phyloP scores from a whole-genome alignment of 139 green algal species.

The Chlamydomonas sphaeroides region DNA sequence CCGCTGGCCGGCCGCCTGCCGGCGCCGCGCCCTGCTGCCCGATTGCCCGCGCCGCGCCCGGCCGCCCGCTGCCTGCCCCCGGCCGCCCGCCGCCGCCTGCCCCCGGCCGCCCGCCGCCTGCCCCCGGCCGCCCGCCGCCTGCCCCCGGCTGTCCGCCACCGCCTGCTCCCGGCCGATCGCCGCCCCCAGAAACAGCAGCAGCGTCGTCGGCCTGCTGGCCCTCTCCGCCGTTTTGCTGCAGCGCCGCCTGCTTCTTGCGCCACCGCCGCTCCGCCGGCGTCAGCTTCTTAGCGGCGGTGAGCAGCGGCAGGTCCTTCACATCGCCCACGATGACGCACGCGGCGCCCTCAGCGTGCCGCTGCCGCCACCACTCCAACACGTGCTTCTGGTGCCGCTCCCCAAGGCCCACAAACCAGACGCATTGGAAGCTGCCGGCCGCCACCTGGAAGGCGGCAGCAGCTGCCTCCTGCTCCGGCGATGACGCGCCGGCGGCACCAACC shows the following conservation, averaged over 20 bases:
- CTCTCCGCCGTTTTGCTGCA: not conserved
- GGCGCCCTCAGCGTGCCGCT: not conserved
- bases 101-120: too few species aligned
- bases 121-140: too few species aligned
- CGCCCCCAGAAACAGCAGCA: too few species aligned
- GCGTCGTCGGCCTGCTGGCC: not conserved
- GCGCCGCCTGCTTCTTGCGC: conserved; percentile 31
- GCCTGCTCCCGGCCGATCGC: too few species aligned
- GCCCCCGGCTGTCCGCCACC: too few species aligned
- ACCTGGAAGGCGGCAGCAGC: conserved; percentile 24
- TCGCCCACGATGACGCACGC: not conserved
- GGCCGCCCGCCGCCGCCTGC: too few species aligned
- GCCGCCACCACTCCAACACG: conserved; percentile 26
- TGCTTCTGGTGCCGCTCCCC: conserved; percentile 32
- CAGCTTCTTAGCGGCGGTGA: conserved; percentile 34
- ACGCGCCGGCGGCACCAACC: not conserved
- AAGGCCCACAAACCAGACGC: conserved; percentile 48
- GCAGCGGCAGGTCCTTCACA: conserved; percentile 21
- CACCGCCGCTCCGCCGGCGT: conserved; percentile 40
- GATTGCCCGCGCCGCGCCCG: not conserved
- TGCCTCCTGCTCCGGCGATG: not conserved
- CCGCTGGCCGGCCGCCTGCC: too few species aligned
- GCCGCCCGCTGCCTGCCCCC: too few species aligned
- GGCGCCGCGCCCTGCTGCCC: too few species aligned
- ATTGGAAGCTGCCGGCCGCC: conserved; percentile 43